Evolutionary conservation across 306 rosid species (phyloP).

Genomic region (Malus sieversii): DNA sequence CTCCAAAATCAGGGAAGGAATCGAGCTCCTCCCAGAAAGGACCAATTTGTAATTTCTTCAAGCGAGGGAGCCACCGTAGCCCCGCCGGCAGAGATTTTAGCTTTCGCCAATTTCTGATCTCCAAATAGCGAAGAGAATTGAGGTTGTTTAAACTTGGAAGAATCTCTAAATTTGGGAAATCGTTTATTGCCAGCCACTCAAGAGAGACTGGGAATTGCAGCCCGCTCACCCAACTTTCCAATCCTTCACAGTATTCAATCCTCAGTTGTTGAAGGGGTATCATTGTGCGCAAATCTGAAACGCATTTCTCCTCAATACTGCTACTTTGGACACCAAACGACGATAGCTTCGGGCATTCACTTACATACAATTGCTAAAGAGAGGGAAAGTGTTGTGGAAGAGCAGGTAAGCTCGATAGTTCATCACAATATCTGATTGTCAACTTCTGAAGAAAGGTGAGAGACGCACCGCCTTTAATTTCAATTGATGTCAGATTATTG

Average conservation of each 20-base stretch:
- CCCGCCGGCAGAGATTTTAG: too few species aligned
- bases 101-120: background rate
- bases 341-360: background rate
- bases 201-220: background rate
- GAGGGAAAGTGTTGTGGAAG: too few species aligned
- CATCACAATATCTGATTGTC: too few species aligned
- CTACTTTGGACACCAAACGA: background rate
- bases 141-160: background rate
- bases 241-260: background rate
- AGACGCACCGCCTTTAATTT: too few species aligned
- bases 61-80: too few species aligned
- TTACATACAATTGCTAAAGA: too few species aligned
- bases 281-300: background rate
- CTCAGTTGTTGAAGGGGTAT: background rate
- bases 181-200: fast-evolving
- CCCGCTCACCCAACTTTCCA: background rate
- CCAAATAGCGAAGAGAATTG: background rate
- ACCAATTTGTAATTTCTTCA: background rate
- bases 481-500: too few species aligned
- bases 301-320: too few species aligned
- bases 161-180: background rate
- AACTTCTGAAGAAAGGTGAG: background rate
- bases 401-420: too few species aligned
- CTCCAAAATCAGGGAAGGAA: background rate
- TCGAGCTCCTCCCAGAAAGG: background rate